A percentile compares a stretch with the other conserved stretches of the same genome.
phyloP scores from a whole-genome alignment of 768 basidiomycete species.

The Podaxis mareebaensis region DNA sequence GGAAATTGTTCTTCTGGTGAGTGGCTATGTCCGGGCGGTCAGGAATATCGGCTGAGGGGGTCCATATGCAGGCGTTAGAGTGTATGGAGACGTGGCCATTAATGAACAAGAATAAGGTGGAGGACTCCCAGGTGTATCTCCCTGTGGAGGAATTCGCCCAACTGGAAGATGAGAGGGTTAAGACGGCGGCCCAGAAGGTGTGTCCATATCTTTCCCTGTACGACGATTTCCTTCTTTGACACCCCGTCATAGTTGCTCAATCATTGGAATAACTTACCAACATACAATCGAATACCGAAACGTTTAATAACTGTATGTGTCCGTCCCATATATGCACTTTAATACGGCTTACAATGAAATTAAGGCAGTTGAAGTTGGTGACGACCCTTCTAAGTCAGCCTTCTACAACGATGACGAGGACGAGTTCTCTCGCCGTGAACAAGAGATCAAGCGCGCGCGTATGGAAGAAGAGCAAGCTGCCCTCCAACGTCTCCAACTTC shows the following conservation, averaged over 20 bases:
- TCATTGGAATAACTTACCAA: conserved; percentile 76
- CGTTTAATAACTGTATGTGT: conserved; percentile 34
- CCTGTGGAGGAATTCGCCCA: conserved; percentile 57
- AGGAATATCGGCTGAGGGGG: conserved; percentile 25
- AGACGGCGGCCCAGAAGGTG: conserved; percentile 64
- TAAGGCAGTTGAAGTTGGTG: conserved; percentile 2
- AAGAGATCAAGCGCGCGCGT: conserved; percentile 10
- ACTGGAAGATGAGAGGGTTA: conserved; percentile 58
- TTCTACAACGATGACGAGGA: conserved; percentile 10
- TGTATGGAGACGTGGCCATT: conserved; percentile 81
- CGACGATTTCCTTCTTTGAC: conserved; percentile 4
- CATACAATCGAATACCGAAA: conserved; percentile 88
- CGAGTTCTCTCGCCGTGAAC: conserved; percentile 7
- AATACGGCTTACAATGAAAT: neutral
- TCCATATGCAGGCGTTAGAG: conserved; percentile 52
- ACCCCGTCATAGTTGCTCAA: conserved; percentile 57
- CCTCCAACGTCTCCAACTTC: conserved; percentile 8
- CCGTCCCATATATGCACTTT: neutral
- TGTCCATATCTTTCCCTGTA: conserved; percentile 17
- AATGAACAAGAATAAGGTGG: conserved; percentile 86
- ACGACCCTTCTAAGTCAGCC: neutral
- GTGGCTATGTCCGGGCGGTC: conserved; percentile 42
- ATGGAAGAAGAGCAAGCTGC: conserved; percentile 13
- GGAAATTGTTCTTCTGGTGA: conserved; percentile 70
- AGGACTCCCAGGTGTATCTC: conserved; percentile 68